Evolutionary conservation across 306 rosid species (phyloP).

Genomic region (Vachellia collinsii): DNA sequence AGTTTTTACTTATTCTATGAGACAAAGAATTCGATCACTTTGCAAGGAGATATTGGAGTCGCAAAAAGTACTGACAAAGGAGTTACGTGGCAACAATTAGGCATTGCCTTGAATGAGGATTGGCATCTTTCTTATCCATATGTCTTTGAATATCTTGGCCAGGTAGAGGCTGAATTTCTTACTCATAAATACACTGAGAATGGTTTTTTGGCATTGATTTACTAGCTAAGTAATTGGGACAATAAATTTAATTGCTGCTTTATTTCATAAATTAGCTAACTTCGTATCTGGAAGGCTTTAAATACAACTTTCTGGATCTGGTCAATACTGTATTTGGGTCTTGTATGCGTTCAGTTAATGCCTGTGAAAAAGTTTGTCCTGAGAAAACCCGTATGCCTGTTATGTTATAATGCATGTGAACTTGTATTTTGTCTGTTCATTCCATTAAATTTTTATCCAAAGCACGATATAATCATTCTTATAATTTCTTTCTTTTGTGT

Average conservation of each 20-base stretch:
- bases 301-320: not conserved
- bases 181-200: not conserved
- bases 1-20: conserved; percentile 77
- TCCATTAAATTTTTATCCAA: conserved; percentile 18
- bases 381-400: conserved; percentile 3
- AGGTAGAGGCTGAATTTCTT: conserved; percentile 50
- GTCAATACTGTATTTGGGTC: not conserved
- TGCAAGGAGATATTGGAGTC: conserved; percentile 95
- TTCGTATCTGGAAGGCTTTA: not conserved
- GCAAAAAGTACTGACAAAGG: conserved; percentile 87
- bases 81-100: conserved; percentile 89
- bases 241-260: not conserved
- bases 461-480: not conserved
- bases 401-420: conserved; percentile 10
- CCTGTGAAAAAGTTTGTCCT: conserved; percentile 7
- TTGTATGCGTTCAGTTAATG: not conserved
- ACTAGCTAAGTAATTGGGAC: not conserved
- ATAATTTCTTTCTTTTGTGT: conserved; percentile 24
- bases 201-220: not conserved
- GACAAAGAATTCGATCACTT: conserved; percentile 79
- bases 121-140: conserved; percentile 98
- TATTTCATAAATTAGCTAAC: not conserved
- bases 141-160: conserved; percentile 71
- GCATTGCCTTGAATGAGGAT: conserved; percentile 90
- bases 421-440: conserved; percentile 6